These are phyloP conservation scores for Barbarea vulgaris DNA, from an alignment of 345 rosid species.

Conservation along the genomic window DNA sequence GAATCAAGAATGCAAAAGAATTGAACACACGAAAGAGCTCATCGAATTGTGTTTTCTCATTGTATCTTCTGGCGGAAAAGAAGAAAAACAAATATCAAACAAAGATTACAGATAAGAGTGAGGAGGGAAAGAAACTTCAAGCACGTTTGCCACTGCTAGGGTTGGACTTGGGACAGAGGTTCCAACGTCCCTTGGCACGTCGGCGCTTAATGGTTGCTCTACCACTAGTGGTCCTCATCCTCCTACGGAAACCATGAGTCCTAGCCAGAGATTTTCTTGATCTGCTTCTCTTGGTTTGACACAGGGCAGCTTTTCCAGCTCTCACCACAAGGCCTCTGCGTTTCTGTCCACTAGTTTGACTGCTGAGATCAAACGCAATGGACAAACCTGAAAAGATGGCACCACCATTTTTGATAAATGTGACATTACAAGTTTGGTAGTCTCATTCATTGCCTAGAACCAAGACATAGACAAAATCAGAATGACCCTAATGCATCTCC, in stretches of 20 bases:
- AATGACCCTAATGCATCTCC: neutral
- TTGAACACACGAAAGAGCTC: neutral
- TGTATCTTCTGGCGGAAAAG: conserved; percentile 22
- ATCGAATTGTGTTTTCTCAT: neutral
- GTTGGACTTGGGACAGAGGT: conserved; percentile 88
- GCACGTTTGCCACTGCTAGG: conserved; percentile 74
- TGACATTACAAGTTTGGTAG: neutral
- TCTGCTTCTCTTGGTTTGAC: conserved; percentile 88
- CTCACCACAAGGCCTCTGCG: conserved; percentile 74
- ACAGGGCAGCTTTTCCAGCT: conserved; percentile 85
- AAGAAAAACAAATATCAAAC: neutral
- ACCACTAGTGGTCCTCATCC: conserved; percentile 90
- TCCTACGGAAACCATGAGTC: conserved; percentile 85
- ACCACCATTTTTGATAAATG: neutral
- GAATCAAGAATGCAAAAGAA: conserved; percentile 1
- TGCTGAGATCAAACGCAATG: conserved; percentile 56
- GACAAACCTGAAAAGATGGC: conserved; percentile 60
- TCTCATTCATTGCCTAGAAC: neutral
- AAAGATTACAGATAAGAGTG: conserved; percentile 32
- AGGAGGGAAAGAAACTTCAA: conserved; percentile 14
- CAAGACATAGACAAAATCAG: neutral
- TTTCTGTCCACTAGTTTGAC: conserved; percentile 42
- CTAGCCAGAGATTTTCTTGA: conserved; percentile 92
- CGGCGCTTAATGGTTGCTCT: conserved; percentile 83
- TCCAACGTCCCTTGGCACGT: conserved; percentile 89